Percentiles rank a stretch among this genome's conserved stretches.
Evolutionary conservation across 2,329 filamentous ascomycete species (phyloP).

Genomic region (Chrysosporium queenslandicum): DNA sequence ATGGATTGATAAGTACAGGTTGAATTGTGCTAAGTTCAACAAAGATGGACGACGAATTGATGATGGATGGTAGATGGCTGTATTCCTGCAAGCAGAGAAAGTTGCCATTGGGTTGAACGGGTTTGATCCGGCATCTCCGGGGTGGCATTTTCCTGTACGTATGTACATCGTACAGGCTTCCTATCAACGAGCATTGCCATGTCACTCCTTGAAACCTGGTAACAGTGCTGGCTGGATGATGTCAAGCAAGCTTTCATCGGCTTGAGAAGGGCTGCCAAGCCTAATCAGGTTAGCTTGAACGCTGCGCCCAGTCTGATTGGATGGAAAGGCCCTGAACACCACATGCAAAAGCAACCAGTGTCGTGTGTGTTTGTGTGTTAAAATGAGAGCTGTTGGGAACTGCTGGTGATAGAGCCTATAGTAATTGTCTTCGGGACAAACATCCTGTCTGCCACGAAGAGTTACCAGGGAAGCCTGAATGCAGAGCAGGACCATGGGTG

Average conservation of each 20-base stretch:
- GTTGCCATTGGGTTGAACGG: background rate
- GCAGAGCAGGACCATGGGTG: background rate
- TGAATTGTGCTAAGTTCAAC: too few species aligned
- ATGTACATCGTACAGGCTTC: background rate
- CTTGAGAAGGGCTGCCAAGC: background rate
- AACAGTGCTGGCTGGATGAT: background rate
- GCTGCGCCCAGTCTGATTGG: background rate
- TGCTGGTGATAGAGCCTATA: too few species aligned
- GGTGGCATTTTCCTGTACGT: background rate
- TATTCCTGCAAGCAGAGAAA: too few species aligned
- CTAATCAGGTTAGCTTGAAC: background rate
- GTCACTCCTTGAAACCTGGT: constrained; percentile 2
- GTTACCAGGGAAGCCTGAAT: background rate
- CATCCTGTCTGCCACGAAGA: too few species aligned
- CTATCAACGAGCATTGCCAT: background rate
- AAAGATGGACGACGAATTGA: too few species aligned
- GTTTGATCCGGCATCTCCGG: background rate
- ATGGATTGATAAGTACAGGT: constrained; percentile 8
- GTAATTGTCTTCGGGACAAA: too few species aligned
- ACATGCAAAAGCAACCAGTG: background rate
- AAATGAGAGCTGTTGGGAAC: too few species aligned
- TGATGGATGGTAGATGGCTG: too few species aligned
- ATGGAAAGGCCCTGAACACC: background rate
- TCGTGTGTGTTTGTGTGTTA: too few species aligned
- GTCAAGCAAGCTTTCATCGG: background rate